These are phyloP conservation scores for Monosporozyma siamensis DNA, from an alignment of 805 yeast species.

Conservation along the genomic window DNA sequence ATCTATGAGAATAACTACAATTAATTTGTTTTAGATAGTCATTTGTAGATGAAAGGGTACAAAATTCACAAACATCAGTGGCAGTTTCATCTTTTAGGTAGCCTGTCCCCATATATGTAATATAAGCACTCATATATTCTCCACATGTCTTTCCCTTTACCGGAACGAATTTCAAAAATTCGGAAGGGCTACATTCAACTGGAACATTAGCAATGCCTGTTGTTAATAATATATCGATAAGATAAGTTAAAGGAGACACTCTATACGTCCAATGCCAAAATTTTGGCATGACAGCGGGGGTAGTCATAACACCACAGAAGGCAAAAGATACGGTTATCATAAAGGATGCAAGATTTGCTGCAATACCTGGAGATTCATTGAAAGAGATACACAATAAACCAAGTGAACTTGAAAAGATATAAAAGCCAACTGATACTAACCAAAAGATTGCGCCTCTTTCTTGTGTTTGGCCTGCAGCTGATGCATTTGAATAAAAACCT, in stretches of 20 bases:
- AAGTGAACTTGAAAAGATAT: constrained; percentile 46
- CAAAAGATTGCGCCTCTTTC: constrained; percentile 52
- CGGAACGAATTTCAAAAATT: constrained; percentile 42
- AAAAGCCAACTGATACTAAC: constrained; percentile 39
- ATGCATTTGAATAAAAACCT: constrained; percentile 58
- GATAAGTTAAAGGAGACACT: constrained; percentile 62
- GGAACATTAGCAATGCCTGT: constrained; percentile 45
- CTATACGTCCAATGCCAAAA: constrained; percentile 80
- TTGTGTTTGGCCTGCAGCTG: constrained; percentile 37
- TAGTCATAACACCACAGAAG: constrained; percentile 72
- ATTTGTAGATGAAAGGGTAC: constrained; percentile 49
- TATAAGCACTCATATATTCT: constrained; percentile 38
- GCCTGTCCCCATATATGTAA: constrained; percentile 37
- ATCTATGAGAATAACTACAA: constrained; percentile 31
- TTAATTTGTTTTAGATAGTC: constrained; percentile 44
- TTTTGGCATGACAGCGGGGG: constrained; percentile 52
- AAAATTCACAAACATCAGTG: constrained; percentile 48
- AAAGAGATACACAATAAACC: constrained; percentile 55
- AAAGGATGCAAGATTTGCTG: constrained; percentile 50
- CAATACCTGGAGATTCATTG: constrained; percentile 49
- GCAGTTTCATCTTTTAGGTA: constrained; percentile 37
- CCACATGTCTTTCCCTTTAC: constrained; percentile 51
- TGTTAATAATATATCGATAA: constrained; percentile 46
- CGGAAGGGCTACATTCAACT: constrained; percentile 42
- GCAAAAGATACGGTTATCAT: constrained; percentile 54